phyloP scores from a whole-genome alignment of 768 basidiomycete genomes.

The Calvatia gigantea region DNA sequence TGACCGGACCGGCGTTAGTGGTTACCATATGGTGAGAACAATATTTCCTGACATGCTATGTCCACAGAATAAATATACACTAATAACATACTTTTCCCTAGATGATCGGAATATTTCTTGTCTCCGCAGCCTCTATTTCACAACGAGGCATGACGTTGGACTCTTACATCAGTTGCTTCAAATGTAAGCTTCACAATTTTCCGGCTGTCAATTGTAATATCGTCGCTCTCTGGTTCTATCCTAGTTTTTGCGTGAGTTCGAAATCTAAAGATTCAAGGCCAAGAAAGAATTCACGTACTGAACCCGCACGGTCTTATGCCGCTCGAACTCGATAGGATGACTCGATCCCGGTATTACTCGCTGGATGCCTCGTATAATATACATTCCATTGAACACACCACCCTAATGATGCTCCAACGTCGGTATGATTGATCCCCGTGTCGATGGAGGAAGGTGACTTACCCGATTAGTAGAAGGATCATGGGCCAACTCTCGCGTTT shows the following conservation, averaged over 20 bases:
- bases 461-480: constrained; percentile 9
- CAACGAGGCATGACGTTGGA: constrained; percentile 6
- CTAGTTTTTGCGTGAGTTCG: not conserved
- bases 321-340: constrained; percentile 8
- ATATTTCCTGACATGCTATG: not conserved
- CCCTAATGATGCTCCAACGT: not conserved
- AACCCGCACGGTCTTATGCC: constrained; percentile 10
- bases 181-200: constrained; percentile 9
- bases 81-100: not conserved
- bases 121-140: not conserved
- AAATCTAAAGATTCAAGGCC: not conserved
- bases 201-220: not conserved
- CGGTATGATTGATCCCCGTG: not conserved
- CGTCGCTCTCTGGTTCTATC: constrained; percentile 7
- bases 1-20: too few species aligned
- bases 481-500: constrained; percentile 1
- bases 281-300: not conserved
- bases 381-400: constrained; percentile 6
- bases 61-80: not conserved
- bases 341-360: constrained; percentile 2
- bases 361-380: constrained; percentile 9
- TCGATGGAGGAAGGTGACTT: not conserved
- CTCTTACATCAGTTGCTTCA: constrained; percentile 3
- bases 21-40: not conserved
- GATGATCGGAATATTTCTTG: not conserved